These are phyloP conservation scores for Coprinopsis sp. DNA, from an alignment of 768 basidiomycete species.

Conservation along the genomic window DNA sequence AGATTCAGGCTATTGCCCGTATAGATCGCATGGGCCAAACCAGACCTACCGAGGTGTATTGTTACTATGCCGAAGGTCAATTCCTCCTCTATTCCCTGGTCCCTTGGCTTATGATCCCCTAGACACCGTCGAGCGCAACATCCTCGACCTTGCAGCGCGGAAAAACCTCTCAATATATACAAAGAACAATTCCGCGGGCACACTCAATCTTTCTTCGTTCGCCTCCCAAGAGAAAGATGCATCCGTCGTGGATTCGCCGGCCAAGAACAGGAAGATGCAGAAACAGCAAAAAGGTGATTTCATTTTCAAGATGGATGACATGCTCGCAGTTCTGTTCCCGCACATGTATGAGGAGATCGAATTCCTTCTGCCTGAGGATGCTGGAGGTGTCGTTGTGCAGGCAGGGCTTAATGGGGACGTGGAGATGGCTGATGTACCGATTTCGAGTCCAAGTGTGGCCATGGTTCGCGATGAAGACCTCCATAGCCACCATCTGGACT, in stretches of 20 bases:
- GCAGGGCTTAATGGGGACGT: constrained; percentile 12
- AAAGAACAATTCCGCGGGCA: constrained; percentile 62
- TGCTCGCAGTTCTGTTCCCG: constrained; percentile 79
- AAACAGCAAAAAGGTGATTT: constrained; percentile 69
- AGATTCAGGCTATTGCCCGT: constrained; percentile 88
- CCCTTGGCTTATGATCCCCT: not conserved
- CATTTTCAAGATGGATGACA: constrained; percentile 72
- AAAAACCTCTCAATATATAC: constrained; percentile 80
- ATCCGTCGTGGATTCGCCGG: constrained; percentile 44
- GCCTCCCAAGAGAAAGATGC: constrained; percentile 47
- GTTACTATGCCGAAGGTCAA: constrained; percentile 73
- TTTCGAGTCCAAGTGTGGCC: not conserved
- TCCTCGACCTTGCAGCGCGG: constrained; percentile 74
- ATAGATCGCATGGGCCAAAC: constrained; percentile 86
- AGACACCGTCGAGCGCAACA: constrained; percentile 80
- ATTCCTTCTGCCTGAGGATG: constrained; percentile 46
- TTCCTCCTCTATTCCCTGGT: constrained; percentile 21
- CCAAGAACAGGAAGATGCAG: too few species aligned
- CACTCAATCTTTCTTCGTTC: constrained; percentile 58
- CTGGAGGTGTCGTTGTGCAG: too few species aligned
- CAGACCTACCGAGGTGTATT: constrained; percentile 74
- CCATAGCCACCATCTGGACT: not conserved
- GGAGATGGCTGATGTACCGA: constrained; percentile 12
- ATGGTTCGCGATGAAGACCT: not conserved
- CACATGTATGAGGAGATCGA: constrained; percentile 75